Base-by-base conservation (phyloP, 1,284 basidiomycete species). In the Pseudozyma pruni region DNA sequence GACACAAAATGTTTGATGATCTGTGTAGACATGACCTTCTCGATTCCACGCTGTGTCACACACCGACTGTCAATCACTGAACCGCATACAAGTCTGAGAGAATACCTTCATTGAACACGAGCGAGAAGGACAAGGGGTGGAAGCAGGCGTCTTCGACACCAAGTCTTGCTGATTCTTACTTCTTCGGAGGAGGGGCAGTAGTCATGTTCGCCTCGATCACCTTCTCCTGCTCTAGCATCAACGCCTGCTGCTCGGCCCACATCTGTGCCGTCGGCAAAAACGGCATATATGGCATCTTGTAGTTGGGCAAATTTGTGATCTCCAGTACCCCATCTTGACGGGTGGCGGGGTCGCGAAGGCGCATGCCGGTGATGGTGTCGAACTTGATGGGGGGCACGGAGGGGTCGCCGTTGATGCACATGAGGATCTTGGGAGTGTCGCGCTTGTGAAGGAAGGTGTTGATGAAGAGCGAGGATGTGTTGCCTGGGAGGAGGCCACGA, bases 401-500 rank as follows among this genome's bases (percentile, higher is more conserved):
- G 19, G 56, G 55, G 20, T 70, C 67, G 38, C 67, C 67, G 27
- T 63, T 70, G 60, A 70, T 58, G 48, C 67, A 70, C 51, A 70
- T 62, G 32, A 69, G 59, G 8, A 69, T 34, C 29, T 69, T 58
- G 37, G 42, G 27, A 3, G 16, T 23, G 19, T 34, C 22, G 8
- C 59, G 59, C 23, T 64, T 56, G 40, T 49, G 42, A 8, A 42
- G n/a, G 19, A 51, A 19, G 6, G 39, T 41, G 52, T 50, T 16
- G 20, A 38, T 19, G 20, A 38, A 33, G 13, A 41, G 7, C 29
- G 19, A 2, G 19, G 35, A 20, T 8, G 33, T 9, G 3, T 44
- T 35, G 9, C 25, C 1, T 1, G 34, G 42, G 10, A 32, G 22
- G 14, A 53, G 9, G 44, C 42, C 49, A 1, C 48, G 47, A 16